These are phyloP conservation scores for Laguncularia racemosa DNA, from an alignment of 345 rosid genomes.

Conservation along the genomic window DNA sequence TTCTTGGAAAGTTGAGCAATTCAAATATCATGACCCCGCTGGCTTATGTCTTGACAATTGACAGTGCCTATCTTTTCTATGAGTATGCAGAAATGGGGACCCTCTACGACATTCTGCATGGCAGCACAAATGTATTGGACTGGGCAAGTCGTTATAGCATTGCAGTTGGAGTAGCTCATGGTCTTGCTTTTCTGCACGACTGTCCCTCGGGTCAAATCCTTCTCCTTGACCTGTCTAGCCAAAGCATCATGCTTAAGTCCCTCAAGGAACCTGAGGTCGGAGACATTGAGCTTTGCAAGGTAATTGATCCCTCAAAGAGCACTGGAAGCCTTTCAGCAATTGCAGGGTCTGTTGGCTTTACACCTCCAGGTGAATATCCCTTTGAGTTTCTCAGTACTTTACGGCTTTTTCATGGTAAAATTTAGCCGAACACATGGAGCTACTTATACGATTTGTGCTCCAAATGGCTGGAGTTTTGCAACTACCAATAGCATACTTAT, in stretches of 20 bases:
- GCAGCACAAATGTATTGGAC: slow-evolving; percentile 38
- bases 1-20: slow-evolving; percentile 67
- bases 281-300: slow-evolving; percentile 80
- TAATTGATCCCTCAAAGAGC: slow-evolving; percentile 76
- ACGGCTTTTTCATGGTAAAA: neutral
- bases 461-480: no score
- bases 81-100: slow-evolving; percentile 52
- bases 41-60: slow-evolving; percentile 60
- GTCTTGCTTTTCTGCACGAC: slow-evolving; percentile 74
- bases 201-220: slow-evolving; percentile 52
- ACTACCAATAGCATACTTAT: no score
- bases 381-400: neutral
- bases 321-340: slow-evolving; percentile 76
- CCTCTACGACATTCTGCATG: slow-evolving; percentile 56
- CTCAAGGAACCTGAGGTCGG: slow-evolving; percentile 70
- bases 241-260: slow-evolving; percentile 65
- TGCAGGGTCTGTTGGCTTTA: slow-evolving; percentile 83
- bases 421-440: no score
- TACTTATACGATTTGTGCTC: no score
- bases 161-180: slow-evolving; percentile 84
- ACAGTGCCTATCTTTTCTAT: slow-evolving; percentile 68
- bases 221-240: slow-evolving; percentile 76
- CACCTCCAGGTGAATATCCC: slow-evolving; percentile 65
- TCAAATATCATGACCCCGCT: slow-evolving; percentile 78
- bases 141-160: slow-evolving; percentile 86